Evolutionary conservation across 768 basidiomycete species (phyloP), one percentile per base, ranked within the genome.

Genomic region (Serpula lacrymans): DNA sequence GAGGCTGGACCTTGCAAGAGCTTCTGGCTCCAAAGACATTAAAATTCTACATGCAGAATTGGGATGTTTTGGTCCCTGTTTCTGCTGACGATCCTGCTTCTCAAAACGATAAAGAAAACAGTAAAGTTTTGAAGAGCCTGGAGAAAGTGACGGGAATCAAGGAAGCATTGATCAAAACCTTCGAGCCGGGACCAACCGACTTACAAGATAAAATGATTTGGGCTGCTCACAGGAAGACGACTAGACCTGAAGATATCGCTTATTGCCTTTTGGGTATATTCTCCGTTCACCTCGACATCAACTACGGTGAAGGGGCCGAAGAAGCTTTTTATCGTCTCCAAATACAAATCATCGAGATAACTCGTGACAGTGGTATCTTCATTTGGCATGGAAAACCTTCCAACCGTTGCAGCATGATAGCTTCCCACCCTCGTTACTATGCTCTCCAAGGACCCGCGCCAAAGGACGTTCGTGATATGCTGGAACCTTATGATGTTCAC

Each of bases 241-340:
- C 50, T 3, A 32, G 42, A n/a, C 22, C 28, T 3, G 52, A 54
- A 34, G 52, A 56, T 16, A 41, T 17, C 21, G 41, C 46, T 10
- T 56, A 54, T 25, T 47, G 42, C 1, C 17, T 55, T 26, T 43
- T 55, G 40, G 51, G 49, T 17, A 12, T 55, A 3, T 46, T 55
- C 3, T 28, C 32, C 28, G 44, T 50, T 14, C 43, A 31, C 34
- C 27, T 61, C 14, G 34, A 49, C 2, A 31, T 48, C 7, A 42
- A 42, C 10, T 55, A 55, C 22, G 53, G 53, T 24, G 52, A 51
- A 24, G 53, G 53, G 11, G 11, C 2, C 2, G 26, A 49, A 17
- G 44, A 38, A 12, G 48, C 48, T 12, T 46, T 46, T 38, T 49
- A 38, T 14, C 13, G 45, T 14, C 20, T 49, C n/a, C n/a, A n/a